phyloP scores from a whole-genome alignment of 768 basidiomycete genomes.

The Tulasnella sp. region DNA sequence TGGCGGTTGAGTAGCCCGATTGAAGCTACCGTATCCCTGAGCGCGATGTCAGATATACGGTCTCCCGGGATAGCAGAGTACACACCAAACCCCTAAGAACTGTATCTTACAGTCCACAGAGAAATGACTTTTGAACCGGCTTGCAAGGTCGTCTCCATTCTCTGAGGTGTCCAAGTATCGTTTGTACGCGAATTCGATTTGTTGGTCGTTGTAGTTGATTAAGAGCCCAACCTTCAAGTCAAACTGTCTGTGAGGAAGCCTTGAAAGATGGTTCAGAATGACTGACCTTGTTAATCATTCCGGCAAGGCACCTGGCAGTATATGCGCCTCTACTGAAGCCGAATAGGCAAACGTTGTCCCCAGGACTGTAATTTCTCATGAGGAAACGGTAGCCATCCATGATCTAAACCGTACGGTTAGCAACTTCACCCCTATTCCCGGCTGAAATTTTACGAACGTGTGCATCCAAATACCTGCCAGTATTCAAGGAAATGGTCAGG shows the following conservation, averaged over 20 bases:
- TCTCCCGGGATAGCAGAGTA: too few species aligned
- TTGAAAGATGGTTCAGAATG: too few species aligned
- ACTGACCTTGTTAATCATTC: conserved; percentile 22
- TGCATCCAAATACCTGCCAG: not conserved
- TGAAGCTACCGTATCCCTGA: too few species aligned
- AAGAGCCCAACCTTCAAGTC: conserved; percentile 8
- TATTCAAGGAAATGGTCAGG: too few species aligned
- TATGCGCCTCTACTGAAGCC: conserved; percentile 25
- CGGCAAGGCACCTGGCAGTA: conserved; percentile 26
- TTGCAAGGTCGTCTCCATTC: conserved; percentile 21
- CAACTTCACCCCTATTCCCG: too few species aligned
- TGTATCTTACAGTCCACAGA: conserved; percentile 28
- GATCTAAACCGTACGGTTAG: not conserved
- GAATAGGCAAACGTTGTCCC: not conserved
- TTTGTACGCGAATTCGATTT: conserved; percentile 14
- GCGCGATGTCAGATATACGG: too few species aligned
- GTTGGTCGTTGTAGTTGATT: conserved; percentile 6
- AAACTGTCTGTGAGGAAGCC: too few species aligned
- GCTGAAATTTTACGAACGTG: not conserved
- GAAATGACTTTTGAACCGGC: conserved; percentile 30
- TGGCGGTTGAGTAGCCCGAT: not conserved
- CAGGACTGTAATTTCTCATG: not conserved
- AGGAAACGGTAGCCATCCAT: conserved; percentile 23
- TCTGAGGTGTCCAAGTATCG: conserved; percentile 12
- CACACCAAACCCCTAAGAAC: conserved; percentile 31